Evolutionary conservation across 768 basidiomycete species (phyloP), one percentile per base, ranked within the genome.

Genomic region (Rhodotorula babjevae): DNA sequence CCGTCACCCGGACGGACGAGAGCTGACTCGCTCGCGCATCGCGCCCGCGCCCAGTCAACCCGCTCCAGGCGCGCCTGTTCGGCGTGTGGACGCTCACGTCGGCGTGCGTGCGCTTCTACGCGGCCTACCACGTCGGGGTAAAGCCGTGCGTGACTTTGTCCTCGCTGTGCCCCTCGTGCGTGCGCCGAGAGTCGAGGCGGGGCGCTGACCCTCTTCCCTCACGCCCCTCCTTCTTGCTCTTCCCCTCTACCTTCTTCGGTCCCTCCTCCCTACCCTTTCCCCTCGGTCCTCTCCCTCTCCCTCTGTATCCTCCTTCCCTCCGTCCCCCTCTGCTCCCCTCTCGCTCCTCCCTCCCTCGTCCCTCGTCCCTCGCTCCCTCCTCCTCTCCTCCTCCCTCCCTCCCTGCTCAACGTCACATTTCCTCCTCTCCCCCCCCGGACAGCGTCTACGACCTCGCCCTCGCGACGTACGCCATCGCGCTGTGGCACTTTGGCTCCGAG

Each of bases 361-460:
- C n/a, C n/a, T n/a, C n/a, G n/a, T n/a, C n/a, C n/a, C n/a, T n/a
- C n/a, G n/a, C n/a, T n/a, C n/a, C n/a, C n/a, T 31, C 0, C 11
- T 50, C 65, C 14, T 31, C 56, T 46, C 25, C 47, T 3, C 11
- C 47, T 63, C 33, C 3, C 27, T n/a, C n/a, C 59, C 40, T 58
- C 55, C 11, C 27, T 14, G n/a, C n/a, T n/a, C n/a, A n/a, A n/a
- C n/a, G n/a, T n/a, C n/a, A n/a, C n/a, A n/a, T n/a, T n/a, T n/a
- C 10, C 6, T 23, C 15, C 19, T 11, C n/a, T 18, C n/a, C n/a
- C n/a, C 58, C 23, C 47, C 12, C 25, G 29, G 42, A n/a, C 77
- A 97, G 94, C 40, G 82, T 93, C 31, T 99, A 96, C 82, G 89
- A 95, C 80, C 88, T 96, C 83, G 86, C 92, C 12, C 82, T 96